These are phyloP conservation scores for Leccinum olivaceopallidum DNA, from an alignment of 768 basidiomycete genomes.

Conservation along the genomic window DNA sequence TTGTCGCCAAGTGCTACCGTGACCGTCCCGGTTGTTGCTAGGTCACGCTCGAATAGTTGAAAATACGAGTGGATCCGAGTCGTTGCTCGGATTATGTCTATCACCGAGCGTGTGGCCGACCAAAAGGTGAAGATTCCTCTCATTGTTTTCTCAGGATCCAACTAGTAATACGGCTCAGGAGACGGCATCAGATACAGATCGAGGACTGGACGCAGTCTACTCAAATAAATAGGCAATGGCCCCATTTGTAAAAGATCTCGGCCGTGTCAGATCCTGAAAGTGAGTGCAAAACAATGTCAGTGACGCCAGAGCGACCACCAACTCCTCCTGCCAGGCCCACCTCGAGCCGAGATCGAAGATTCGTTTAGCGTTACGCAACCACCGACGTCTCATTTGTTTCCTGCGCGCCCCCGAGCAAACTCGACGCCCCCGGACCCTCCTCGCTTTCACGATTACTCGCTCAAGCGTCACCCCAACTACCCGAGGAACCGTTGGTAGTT, in stretches of 20 bases:
- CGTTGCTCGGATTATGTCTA: constrained; percentile 87
- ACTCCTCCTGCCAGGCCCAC: constrained; percentile 51
- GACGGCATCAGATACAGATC: constrained; percentile 91
- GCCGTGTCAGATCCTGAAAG: constrained; percentile 40
- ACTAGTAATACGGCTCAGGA: constrained; percentile 82
- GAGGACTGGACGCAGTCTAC: constrained; percentile 89
- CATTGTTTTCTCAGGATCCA: constrained; percentile 57
- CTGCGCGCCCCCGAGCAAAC: constrained; percentile 59
- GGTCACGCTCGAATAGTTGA: constrained; percentile 64
- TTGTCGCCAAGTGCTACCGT: constrained; percentile 17
- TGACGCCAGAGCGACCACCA: constrained; percentile 15
- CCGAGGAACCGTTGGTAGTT: constrained; percentile 36
- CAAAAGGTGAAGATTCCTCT: constrained; percentile 50
- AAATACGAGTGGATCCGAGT: constrained; percentile 81
- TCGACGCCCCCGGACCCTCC: constrained; percentile 74
- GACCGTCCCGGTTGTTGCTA: constrained; percentile 9
- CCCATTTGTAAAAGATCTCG: constrained; percentile 51
- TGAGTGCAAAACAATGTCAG: constrained; percentile 31
- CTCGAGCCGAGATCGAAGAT: constrained; percentile 72
- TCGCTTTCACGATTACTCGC: constrained; percentile 79
- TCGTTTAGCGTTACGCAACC: constrained; percentile 64
- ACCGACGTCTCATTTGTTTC: constrained; percentile 67
- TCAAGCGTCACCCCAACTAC: constrained; percentile 55
- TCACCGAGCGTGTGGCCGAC: constrained; percentile 83
- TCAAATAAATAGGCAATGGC: constrained; percentile 57